A percentile compares a stretch with the other conserved stretches of the same genome.
These are phyloP conservation scores for Leishmania tarentolae DNA, from an alignment of 208 protist genomes.

Conservation along the genomic window DNA sequence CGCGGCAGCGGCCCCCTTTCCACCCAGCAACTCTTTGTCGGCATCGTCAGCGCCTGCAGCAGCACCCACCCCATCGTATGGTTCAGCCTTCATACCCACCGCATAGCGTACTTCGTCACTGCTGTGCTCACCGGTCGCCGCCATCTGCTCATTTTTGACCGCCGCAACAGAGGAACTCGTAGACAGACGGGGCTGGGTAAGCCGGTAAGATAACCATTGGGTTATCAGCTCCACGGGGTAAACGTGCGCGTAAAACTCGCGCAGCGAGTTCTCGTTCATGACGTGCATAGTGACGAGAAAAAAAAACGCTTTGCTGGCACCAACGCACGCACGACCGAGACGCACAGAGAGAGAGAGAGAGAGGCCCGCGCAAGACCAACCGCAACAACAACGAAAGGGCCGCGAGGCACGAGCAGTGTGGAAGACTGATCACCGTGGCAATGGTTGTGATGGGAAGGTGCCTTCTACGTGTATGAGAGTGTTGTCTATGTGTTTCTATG, in stretches of 20 bases:
- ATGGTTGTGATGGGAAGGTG: background rate
- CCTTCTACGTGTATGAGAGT: background rate
- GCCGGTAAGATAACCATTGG: conserved; percentile 77
- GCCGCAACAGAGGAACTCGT: background rate
- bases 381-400: background rate
- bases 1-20: conserved; percentile 27
- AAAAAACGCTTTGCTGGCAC: background rate
- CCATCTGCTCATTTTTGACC: background rate
- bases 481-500: background rate
- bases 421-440: background rate
- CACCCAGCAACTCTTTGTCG: background rate
- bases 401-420: background rate
- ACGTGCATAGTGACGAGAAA: conserved; percentile 20
- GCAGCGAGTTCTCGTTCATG: conserved; percentile 71
- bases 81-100: background rate
- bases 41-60: background rate
- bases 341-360: background rate
- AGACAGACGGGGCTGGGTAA: conserved; percentile 10
- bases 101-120: background rate
- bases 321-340: no score
- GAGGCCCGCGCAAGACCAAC: background rate
- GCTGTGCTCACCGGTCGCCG: background rate
- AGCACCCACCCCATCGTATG: background rate
- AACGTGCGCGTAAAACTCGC: conserved; percentile 90
- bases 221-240: conserved; percentile 84